A percentile compares a stretch with the other conserved stretches of the same genome.
Conservation (phyloP, 495 filamentous ascomycete genomes). For the Penicillium nucicola region DNA sequence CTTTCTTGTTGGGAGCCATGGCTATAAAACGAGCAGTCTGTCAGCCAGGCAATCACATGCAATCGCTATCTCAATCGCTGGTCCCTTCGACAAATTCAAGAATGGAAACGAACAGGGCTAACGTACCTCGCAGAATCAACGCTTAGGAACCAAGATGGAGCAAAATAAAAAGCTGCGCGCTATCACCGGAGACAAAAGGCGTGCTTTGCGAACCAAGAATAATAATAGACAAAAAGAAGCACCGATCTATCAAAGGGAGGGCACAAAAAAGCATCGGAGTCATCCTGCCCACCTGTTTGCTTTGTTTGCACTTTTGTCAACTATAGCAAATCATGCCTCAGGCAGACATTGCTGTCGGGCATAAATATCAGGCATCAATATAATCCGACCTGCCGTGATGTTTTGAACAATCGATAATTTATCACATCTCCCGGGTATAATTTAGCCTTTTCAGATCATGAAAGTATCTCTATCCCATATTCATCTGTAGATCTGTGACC, state of each 20-base stretch:
- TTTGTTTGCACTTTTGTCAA: slow-evolving; percentile 22
- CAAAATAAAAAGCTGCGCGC: neutral
- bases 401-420: no score
- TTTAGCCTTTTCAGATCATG: no score
- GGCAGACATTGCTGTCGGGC: neutral
- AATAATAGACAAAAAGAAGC: neutral
- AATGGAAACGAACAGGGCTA: neutral
- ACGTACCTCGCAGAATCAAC: slow-evolving; percentile 4
- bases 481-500: no score
- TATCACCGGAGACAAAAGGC: neutral
- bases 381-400: no score
- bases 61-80: slow-evolving; percentile 1
- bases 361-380: no score
- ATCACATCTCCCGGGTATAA: no score
- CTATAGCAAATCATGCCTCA: neutral
- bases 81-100: neutral
- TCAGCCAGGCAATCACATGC: no score
- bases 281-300: slow-evolving; percentile 31
- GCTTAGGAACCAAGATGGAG: neutral
- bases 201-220: neutral
- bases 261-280: slow-evolving; percentile 38
- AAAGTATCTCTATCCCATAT: no score
- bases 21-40: slow-evolving; percentile 2
- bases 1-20: slow-evolving; percentile 58
- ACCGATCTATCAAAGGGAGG: slow-evolving; percentile 17